These are phyloP conservation scores for Podospora conica DNA, from an alignment of 495 filamentous ascomycete species.

Conservation along the genomic window DNA sequence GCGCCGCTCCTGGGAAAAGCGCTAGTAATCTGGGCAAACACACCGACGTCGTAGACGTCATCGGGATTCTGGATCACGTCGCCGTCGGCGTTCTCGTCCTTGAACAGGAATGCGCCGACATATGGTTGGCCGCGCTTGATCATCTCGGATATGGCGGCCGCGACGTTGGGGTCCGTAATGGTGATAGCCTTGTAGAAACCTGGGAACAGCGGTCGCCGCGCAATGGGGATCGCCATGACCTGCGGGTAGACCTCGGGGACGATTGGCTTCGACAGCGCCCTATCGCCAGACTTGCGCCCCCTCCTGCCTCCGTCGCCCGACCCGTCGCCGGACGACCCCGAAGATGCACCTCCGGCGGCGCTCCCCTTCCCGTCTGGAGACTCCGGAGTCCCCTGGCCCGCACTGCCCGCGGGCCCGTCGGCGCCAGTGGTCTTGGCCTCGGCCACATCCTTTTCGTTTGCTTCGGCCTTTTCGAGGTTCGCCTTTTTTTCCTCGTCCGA, in stretches of 20 bases:
- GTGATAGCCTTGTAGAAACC: constrained; percentile 99
- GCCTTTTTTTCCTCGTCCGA: constrained; percentile 45
- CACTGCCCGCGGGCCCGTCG: constrained; percentile 27
- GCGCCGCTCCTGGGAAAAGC: constrained; percentile 63
- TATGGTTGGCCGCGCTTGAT: constrained; percentile 98
- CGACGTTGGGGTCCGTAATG: constrained; percentile 83
- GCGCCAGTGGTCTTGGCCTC: constrained; percentile 36
- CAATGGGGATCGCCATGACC: constrained; percentile 98
- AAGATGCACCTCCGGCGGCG: constrained; percentile 32
- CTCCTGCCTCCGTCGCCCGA: constrained; percentile 44
- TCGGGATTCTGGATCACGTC: constrained; percentile 82
- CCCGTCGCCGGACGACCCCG: constrained; percentile 40
- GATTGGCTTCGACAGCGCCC: constrained; percentile 73
- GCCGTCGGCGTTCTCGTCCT: constrained; percentile 87
- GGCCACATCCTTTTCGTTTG: constrained; percentile 32
- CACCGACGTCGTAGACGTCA: constrained; percentile 91
- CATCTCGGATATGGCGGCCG: constrained; percentile 87
- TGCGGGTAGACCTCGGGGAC: constrained; percentile 96
- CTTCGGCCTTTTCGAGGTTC: constrained; percentile 36
- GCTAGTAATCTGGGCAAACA: constrained; percentile 96
- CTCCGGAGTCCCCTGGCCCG: constrained; percentile 27
- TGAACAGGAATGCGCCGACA: constrained; percentile 92
- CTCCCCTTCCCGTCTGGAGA: constrained; percentile 41
- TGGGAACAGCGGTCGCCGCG: constrained; percentile 88
- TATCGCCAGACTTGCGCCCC: constrained; percentile 62